These are phyloP conservation scores for Triangularia setosa DNA, from an alignment of 2,329 filamentous ascomycete genomes.

Conservation along the genomic window DNA sequence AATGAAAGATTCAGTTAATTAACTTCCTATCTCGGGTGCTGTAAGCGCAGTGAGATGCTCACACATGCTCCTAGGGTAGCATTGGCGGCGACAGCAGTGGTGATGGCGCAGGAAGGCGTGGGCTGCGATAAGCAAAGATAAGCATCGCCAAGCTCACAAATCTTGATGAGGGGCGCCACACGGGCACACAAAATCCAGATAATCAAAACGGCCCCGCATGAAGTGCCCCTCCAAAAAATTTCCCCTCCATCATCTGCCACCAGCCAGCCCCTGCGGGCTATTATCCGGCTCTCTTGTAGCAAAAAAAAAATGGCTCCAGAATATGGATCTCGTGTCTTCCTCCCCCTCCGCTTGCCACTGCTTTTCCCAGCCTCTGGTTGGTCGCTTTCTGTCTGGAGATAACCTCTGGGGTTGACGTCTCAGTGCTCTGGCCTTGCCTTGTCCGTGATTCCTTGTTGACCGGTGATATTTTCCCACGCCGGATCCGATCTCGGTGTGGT, in stretches of 20 bases:
- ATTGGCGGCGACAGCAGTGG: not conserved
- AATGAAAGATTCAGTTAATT: not conserved
- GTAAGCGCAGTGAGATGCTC: not conserved
- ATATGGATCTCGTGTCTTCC: not conserved
- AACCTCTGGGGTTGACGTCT: constrained; percentile 5
- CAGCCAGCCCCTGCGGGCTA: not conserved
- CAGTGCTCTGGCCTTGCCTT: not conserved
- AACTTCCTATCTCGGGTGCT: not conserved
- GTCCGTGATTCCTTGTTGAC: not conserved
- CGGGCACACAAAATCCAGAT: not conserved
- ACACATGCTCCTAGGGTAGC: not conserved
- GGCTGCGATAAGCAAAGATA: not conserved
- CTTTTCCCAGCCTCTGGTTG: not conserved
- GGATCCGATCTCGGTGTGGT: not conserved
- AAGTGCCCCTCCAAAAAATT: constrained; percentile 5
- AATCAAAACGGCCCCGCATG: constrained; percentile 4
- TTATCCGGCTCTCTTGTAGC: not conserved
- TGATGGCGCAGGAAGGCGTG: not conserved
- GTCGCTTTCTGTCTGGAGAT: not conserved
- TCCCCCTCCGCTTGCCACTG: not conserved
- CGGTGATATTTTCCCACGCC: not conserved
- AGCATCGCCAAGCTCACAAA: not conserved
- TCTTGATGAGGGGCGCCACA: not conserved
- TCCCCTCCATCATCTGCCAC: constrained; percentile 1
- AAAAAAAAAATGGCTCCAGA: constrained; percentile 5